Evolutionary conservation across 805 yeast genomes (phyloP).

Genomic region (Sugiyamaella smithiae): DNA sequence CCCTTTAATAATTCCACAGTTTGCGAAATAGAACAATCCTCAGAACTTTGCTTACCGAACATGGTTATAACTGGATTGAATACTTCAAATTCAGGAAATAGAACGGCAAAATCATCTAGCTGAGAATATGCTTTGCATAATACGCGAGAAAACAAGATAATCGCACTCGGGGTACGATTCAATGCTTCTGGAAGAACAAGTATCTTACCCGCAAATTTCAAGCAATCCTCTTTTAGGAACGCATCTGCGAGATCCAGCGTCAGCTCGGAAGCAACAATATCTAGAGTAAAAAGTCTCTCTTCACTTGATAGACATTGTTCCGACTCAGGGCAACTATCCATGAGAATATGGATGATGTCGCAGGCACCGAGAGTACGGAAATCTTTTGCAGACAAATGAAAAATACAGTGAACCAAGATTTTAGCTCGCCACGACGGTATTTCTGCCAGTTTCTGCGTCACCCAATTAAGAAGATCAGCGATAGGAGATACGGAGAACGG

Average conservation of each 20-base stretch:
- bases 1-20: no score
- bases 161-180: not conserved
- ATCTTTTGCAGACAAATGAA: not conserved
- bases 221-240: not conserved
- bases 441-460: not conserved
- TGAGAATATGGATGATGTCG: not conserved
- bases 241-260: not conserved
- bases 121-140: not conserved
- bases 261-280: not conserved
- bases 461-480: not conserved
- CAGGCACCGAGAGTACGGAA: no score
- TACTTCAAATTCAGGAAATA: slow-evolving; percentile 1
- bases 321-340: not conserved
- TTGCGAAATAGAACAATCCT: no score
- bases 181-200: no score
- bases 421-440: not conserved
- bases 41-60: no score
- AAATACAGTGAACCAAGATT: not conserved
- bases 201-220: not conserved
- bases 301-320: not conserved
- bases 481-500: not conserved
- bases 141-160: not conserved
- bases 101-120: not conserved
- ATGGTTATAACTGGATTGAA: no score
- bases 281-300: not conserved